Evolutionary conservation across 257 asterid species (phyloP), one percentile per base, ranked within the genome.

Genomic region (Solanum chilense): DNA sequence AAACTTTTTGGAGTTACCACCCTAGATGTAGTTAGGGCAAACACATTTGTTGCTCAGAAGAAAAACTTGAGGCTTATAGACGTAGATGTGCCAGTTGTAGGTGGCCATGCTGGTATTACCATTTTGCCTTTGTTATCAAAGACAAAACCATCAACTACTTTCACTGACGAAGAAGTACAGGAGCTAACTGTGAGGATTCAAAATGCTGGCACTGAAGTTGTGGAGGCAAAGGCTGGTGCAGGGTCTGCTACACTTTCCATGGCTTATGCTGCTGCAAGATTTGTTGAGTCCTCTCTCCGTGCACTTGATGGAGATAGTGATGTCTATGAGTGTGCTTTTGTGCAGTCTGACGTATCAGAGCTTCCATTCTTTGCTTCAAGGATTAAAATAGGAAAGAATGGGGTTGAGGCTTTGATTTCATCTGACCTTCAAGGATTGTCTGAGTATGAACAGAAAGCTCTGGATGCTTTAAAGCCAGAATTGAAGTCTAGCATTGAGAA

Each of bases 241-340:
- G 98, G 98, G 47, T 94, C 98, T 23, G 98, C 98, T 69, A 95
- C 98, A 41, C 98, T 94, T 64, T 95, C 96, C n/a, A 94, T 95
- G 98, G 98, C 98, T 7, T 95, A 95, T 75, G 97, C 98, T 15
- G 98, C 98, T 0, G 98, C 98, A 23, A 87, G 98, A 81, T 95
- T 95, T 76, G 97, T 94, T 13, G 98, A 95, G 93, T 95, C 98
- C 10, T 94, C 98, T 3, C 96, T 95, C 70, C 95, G 98, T 21
- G 98, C 98, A 20, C 96, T 95, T 82, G 98, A 93, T 76, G 97
- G 98, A 49, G 97, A 95, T 83, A 87, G 91, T 39, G 98, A 93
- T 85, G 98, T 95, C 37, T 95, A 93, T 6, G 98, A 95, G 87
- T 95, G 98, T 86, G 87, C 95, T 44, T 95, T 87, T 62, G 85